Evolutionary conservation across 1,284 basidiomycete species (phyloP), one percentile per base, ranked within the genome.

Genomic region (Flammula alnicola): DNA sequence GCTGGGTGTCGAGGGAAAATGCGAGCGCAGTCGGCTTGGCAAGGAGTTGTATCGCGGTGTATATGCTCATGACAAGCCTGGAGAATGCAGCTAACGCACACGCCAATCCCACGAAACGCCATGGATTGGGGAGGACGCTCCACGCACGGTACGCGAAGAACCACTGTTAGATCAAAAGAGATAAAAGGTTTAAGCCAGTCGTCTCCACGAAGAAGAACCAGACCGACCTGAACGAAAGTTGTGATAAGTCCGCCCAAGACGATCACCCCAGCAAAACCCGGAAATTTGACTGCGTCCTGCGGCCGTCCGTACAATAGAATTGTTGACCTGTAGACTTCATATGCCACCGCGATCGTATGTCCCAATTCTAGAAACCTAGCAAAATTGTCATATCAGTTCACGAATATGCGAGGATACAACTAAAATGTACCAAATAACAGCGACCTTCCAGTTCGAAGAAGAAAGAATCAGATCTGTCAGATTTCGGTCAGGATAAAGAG

Each of bases 351-450:
- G 17, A 43, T 29, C 7, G 41, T 31, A 20, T 43, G 41, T 6
- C 27, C 41, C 5, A 43, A 22, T 22, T 43, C 41, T n/a, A 43
- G 10, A 19, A 29, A 9, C 41, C 41, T 43, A n/a, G n/a, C 10
- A 16, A 20, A 29, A 29, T 8, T 8, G n/a, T 29, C 8, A 12
- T 7, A 29, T 14, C 17, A 16, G 35, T 10, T 37, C 11, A 20
- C 10, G 35, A 37, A 12, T 11, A 37, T 29, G 7, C 8, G 8
- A 29, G n/a, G 27, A 29, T 29, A 12, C 7, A 29, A n/a, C n/a
- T n/a, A n/a, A n/a, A n/a, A n/a, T n/a, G n/a, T n/a, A n/a, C n/a
- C n/a, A n/a, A n/a, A n/a, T n/a, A n/a, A n/a, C n/a, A n/a, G n/a
- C n/a, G n/a, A n/a, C n/a, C n/a, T n/a, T n/a, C n/a, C n/a, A n/a